Evolutionary conservation across 2,329 filamentous ascomycete species (phyloP).

Genomic region (Xylariaceae sp.): DNA sequence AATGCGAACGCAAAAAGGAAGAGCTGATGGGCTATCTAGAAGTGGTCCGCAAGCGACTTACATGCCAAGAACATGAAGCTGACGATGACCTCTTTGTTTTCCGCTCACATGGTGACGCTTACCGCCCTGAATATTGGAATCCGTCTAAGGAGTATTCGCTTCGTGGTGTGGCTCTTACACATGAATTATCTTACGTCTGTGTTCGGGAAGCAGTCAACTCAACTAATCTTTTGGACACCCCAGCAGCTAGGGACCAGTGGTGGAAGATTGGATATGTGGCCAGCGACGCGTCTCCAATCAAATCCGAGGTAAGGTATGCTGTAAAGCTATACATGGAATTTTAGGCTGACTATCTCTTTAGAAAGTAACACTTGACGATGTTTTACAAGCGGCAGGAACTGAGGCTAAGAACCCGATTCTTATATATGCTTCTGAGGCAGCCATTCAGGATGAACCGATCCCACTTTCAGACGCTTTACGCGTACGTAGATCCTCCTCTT

Average conservation of each 20-base stretch:
- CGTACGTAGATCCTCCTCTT: conserved; percentile 35
- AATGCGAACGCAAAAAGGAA: conserved; percentile 25
- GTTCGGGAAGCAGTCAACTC: conserved; percentile 49
- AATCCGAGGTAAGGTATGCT: conserved; percentile 52
- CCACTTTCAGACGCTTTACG: conserved; percentile 49
- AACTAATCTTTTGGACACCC: conserved; percentile 48
- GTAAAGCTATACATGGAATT: neutral
- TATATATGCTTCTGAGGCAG: conserved; percentile 60
- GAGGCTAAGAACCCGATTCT: conserved; percentile 56
- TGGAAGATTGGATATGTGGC: conserved; percentile 57
- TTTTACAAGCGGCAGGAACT: conserved; percentile 53
- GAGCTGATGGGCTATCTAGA: conserved; percentile 30
- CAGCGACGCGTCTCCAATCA: conserved; percentile 49
- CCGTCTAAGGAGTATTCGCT: conserved; percentile 53
- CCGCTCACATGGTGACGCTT: conserved; percentile 31
- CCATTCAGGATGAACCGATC: conserved; percentile 44
- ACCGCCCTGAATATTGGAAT: conserved; percentile 46
- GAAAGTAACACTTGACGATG: conserved; percentile 54
- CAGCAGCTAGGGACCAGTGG: conserved; percentile 55
- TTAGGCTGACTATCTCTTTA: conserved; percentile 38
- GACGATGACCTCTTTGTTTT: conserved; percentile 39
- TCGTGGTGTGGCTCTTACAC: conserved; percentile 56
- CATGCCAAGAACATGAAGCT: conserved; percentile 40
- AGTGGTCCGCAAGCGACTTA: conserved; percentile 38
- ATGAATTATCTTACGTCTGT: conserved; percentile 58